Evolutionary conservation across 305 asterid genomes (phyloP).

Genomic region (Fraxinus baroniana): DNA sequence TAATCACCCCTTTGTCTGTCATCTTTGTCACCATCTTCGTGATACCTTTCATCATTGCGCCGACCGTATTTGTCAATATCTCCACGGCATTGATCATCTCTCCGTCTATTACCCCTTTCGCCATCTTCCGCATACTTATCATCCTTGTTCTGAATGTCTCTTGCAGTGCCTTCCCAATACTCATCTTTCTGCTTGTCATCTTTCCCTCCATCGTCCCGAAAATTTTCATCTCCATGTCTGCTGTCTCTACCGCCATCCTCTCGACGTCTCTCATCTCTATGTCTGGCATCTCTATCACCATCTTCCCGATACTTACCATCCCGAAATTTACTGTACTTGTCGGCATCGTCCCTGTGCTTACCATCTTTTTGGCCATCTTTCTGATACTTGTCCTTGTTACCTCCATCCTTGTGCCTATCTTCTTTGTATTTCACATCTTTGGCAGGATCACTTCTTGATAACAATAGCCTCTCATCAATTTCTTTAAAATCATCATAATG

Average conservation of each 20-base stretch:
- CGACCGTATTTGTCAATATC: constrained; percentile 28
- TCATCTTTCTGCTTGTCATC: constrained; percentile 64
- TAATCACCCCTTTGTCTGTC: constrained; percentile 46
- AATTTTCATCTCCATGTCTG: constrained; percentile 57
- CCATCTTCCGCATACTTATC: constrained; percentile 52
- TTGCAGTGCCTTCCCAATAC: constrained; percentile 62
- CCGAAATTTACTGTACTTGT: constrained; percentile 48
- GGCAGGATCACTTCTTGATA: constrained; percentile 63
- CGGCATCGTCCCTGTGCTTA: constrained; percentile 45
- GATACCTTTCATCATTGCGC: constrained; percentile 47
- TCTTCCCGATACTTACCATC: constrained; percentile 65
- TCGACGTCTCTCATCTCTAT: constrained; percentile 52
- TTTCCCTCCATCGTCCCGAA: constrained; percentile 55
- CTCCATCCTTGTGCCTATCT: constrained; percentile 47
- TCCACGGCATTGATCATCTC: constrained; percentile 25
- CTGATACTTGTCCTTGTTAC: background rate
- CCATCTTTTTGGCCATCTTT: background rate
- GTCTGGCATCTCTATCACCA: constrained; percentile 55
- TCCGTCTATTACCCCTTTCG: constrained; percentile 40
- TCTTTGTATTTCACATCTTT: constrained; percentile 66
- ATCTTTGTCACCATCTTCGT: constrained; percentile 62
- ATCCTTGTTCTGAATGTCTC: constrained; percentile 59
- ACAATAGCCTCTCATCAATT: constrained; percentile 45
- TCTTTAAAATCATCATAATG: background rate
- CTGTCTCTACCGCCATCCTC: constrained; percentile 64